Percentiles rank a stretch among this genome's conserved stretches.
Conservation (phyloP, 1,284 basidiomycete species). For the Agroathelia rolfsii region DNA sequence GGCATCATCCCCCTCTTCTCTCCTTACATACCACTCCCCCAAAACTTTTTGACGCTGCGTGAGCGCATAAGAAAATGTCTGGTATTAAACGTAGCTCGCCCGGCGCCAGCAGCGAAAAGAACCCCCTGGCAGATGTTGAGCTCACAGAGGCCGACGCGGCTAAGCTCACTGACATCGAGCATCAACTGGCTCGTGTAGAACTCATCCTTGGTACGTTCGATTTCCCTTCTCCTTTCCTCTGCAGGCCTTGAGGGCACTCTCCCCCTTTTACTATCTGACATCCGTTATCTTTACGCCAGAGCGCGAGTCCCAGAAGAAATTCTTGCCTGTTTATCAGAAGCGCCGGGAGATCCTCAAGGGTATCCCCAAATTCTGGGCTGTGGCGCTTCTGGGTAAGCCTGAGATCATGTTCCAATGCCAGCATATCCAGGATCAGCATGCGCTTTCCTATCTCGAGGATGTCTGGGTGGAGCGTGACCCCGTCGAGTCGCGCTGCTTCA, state of each 20-base stretch:
- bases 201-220: slow-evolving; percentile 53
- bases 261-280: slow-evolving; percentile 8
- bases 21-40: slow-evolving; percentile 13
- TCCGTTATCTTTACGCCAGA: slow-evolving; percentile 31
- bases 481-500: slow-evolving; percentile 61
- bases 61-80: slow-evolving; percentile 15
- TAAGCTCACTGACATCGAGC: slow-evolving; percentile 52
- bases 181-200: slow-evolving; percentile 58
- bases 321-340: slow-evolving; percentile 55
- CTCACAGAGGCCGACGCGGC: slow-evolving; percentile 58
- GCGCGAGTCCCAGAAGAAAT: slow-evolving; percentile 44
- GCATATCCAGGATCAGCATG: slow-evolving; percentile 61
- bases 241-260: slow-evolving; percentile 5
- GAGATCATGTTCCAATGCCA: slow-evolving; percentile 52
- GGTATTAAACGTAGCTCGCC: slow-evolving; percentile 70
- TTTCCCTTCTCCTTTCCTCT: slow-evolving; percentile 2
- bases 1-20: slow-evolving; percentile 12
- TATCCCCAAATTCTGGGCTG: slow-evolving; percentile 71
- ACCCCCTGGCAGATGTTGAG: slow-evolving; percentile 53
- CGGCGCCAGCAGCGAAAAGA: slow-evolving; percentile 59
- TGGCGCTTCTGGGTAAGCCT: slow-evolving; percentile 62
- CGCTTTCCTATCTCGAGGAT: slow-evolving; percentile 69
- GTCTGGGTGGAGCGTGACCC: slow-evolving; percentile 66
- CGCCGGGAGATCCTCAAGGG: slow-evolving; percentile 53
- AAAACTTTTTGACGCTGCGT: slow-evolving; percentile 11